Conservation (phyloP, 2,329 filamentous ascomycete species). For the Cladophialophora carrionii region DNA sequence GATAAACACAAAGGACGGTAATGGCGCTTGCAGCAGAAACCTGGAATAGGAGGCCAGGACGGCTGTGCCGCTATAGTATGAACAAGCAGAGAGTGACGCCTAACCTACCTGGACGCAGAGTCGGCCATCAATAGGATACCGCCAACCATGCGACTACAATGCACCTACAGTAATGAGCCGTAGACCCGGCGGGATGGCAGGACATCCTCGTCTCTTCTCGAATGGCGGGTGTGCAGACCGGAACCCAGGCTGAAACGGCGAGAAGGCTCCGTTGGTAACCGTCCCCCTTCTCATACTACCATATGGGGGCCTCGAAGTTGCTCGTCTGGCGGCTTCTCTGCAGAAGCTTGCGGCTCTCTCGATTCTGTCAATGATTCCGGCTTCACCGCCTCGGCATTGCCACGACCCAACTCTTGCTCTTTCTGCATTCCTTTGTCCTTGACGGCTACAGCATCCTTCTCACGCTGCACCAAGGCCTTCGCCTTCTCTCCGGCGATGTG, state of each 20-base stretch:
- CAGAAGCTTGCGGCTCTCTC: background rate
- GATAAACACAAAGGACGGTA: background rate
- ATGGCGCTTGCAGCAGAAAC: background rate
- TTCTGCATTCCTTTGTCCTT: slow-evolving; percentile 1
- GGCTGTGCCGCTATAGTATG: background rate
- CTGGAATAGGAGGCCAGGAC: background rate
- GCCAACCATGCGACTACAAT: background rate
- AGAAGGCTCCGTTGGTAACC: background rate
- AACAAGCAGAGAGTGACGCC: background rate
- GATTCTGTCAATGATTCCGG: background rate
- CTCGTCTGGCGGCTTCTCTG: background rate
- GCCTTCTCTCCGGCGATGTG: slow-evolving; percentile 46
- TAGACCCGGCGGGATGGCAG: background rate
- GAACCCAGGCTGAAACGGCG: background rate
- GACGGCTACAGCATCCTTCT: slow-evolving; percentile 13
- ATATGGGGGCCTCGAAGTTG: background rate
- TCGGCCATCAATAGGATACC: background rate
- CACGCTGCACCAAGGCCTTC: slow-evolving; percentile 34
- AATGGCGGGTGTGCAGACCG: background rate
- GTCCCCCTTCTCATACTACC: background rate
- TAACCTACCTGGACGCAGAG: background rate
- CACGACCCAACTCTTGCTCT: background rate
- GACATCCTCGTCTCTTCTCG: background rate
- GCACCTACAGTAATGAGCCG: background rate
- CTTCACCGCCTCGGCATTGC: background rate